A percentile compares a stretch with the other conserved stretches of the same genome.
These are phyloP conservation scores for Aspergillus pseudoviridinutans DNA, from an alignment of 2,329 filamentous ascomycete genomes.

Conservation along the genomic window DNA sequence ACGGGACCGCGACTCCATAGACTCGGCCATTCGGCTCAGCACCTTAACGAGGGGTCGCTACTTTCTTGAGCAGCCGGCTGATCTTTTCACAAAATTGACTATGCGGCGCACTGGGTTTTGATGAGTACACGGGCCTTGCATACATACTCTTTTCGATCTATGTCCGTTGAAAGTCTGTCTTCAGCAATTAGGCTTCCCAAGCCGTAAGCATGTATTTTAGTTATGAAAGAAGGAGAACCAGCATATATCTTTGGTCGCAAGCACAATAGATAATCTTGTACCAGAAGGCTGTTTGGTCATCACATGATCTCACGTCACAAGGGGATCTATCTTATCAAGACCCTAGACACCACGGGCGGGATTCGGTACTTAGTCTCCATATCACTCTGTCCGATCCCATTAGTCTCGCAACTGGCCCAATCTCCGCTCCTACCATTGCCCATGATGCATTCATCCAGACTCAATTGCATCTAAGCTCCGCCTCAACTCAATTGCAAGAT, in stretches of 20 bases:
- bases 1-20: slow-evolving; percentile 22
- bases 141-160: neutral
- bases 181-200: neutral
- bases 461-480: neutral
- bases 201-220: neutral
- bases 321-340: neutral
- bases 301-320: slow-evolving; percentile 12
- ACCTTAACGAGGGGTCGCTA: neutral
- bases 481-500: neutral
- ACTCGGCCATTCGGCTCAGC: neutral
- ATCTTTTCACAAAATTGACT: neutral
- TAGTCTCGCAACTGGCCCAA: neutral
- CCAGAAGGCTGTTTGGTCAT: neutral
- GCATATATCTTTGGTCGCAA: neutral
- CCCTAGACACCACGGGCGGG: neutral
- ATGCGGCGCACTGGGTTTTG: neutral
- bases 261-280: neutral
- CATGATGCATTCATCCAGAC: neutral
- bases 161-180: neutral
- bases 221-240: neutral
- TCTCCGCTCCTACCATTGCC: neutral
- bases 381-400: neutral
- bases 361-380: neutral
- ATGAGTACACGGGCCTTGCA: neutral
- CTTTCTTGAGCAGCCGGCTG: neutral